A percentile compares a stretch with the other conserved stretches of the same genome.
phyloP scores from a whole-genome alignment of 1,139 yeast species.

The Debaryomyces sp. region DNA sequence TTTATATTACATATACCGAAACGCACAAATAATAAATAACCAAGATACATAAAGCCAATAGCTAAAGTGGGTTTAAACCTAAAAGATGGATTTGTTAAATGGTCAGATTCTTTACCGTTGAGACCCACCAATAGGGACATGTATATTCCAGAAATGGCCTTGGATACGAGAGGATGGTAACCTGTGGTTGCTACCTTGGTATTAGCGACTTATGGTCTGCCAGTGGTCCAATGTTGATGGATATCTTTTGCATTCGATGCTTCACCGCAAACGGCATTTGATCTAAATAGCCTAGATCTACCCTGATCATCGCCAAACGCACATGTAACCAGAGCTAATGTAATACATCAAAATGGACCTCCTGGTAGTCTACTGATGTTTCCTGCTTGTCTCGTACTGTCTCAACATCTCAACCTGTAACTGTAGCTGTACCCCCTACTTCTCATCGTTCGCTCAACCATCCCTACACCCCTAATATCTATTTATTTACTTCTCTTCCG shows the following conservation, averaged over 20 bases:
- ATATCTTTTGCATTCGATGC: neutral
- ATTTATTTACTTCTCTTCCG: conserved; percentile 1
- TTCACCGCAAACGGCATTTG: neutral
- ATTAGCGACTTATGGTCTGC: neutral
- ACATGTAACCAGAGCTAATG: neutral
- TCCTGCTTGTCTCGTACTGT: neutral
- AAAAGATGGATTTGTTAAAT: neutral
- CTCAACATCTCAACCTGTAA: neutral
- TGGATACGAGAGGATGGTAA: neutral
- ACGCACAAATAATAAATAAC: neutral
- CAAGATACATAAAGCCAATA: neutral
- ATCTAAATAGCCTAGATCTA: neutral
- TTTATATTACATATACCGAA: neutral
- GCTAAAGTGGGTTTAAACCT: neutral
- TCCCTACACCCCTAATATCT: neutral
- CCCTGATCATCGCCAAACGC: neutral
- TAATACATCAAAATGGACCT: neutral
- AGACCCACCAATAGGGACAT: neutral
- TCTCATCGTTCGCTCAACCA: neutral
- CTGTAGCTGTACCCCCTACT: neutral
- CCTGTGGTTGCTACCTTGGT: neutral
- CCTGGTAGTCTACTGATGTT: neutral
- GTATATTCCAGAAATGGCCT: neutral
- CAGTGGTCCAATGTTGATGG: neutral
- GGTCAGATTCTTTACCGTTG: neutral